Conservation (phyloP, 1,139 yeast species). For the Sugiyamaella pinicola region DNA sequence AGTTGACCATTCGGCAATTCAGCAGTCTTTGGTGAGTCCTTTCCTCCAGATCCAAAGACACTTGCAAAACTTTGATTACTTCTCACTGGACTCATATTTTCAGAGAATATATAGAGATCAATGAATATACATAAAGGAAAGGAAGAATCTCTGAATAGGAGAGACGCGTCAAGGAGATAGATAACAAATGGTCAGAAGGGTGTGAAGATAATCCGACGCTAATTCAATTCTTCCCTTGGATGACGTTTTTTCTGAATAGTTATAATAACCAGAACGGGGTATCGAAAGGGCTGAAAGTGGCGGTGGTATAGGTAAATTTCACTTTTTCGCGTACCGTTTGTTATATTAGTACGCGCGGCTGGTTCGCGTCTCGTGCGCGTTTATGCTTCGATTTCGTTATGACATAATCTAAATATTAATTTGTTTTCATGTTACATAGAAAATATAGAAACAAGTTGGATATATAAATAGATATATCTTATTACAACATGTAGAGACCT, state of each 20-base stretch:
- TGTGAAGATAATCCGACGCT: no score
- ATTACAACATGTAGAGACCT: not conserved
- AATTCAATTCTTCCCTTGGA: no score
- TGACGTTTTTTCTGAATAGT: not conserved
- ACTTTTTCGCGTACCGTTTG: not conserved
- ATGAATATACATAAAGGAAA: not conserved
- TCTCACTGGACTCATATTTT: not conserved
- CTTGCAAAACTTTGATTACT: not conserved
- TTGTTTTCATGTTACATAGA: not conserved
- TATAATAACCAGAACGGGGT: no score
- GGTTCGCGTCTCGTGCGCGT: constrained; percentile 11
- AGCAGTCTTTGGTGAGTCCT: no score
- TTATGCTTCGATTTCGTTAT: no score
- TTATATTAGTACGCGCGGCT: constrained; percentile 13
- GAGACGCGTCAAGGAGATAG: constrained; percentile 4
- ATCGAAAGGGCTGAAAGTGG: no score
- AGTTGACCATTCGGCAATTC: no score
- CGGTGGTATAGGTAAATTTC: no score
- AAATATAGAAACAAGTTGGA: not conserved
- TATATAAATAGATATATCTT: not conserved
- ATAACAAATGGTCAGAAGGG: no score
- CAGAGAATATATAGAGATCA: not conserved
- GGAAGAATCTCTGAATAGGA: no score
- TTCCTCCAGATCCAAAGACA: not conserved
- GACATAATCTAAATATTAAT: no score